Evolutionary conservation across 352 stramenopile genomes (phyloP), one percentile per base, ranked within the genome.

Genomic region (Phytophthora aleatoria): DNA sequence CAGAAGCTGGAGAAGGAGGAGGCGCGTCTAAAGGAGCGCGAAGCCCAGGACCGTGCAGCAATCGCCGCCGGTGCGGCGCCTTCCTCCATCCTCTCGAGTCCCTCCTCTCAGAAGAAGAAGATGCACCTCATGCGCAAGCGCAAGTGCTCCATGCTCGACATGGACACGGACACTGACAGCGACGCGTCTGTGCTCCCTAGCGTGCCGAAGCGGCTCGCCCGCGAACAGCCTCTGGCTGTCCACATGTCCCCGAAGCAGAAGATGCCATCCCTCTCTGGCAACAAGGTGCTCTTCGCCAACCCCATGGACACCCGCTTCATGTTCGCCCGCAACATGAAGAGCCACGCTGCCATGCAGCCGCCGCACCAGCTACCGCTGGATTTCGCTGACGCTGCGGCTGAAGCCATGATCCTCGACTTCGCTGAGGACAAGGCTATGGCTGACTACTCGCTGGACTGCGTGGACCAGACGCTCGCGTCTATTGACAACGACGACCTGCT

Each of bases 1-100:
- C 87, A 96, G 64, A 96, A 96, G 72, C 71, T 94, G 11, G 86
- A 92, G 73, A 96, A 96, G 68, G 87, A 95, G 61, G 83, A 95
- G 50, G 83, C 86, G 5, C 71, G 84, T 9, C 66, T 89, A 31
- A 89, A 89, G 39, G 86, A 93, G 57, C 83, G 83, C 20, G 83
- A 91, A 53, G 73, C 80, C 2, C 74, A 85, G 61, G 64, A 74
- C 39, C 64, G 65, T 15, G 64, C 65, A 4, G 59, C 55, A 10
- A 52, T 71, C 12, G 65, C 56, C 8, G 52, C 52, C 9, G 57
- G 59, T 9, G 35, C 27, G 7, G 16, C 27, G 30, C 33, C 44
- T 15, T 39, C 47, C 27, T 64, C 51, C 6, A 50, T 66, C 13
- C 43, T 64, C 20, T 20, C 65, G 12, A 77, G 69, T 26, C 70